A percentile compares a stretch with the other conserved stretches of the same genome.
phyloP scores from a whole-genome alignment of 768 basidiomycete genomes.

The Trametes meyenii region DNA sequence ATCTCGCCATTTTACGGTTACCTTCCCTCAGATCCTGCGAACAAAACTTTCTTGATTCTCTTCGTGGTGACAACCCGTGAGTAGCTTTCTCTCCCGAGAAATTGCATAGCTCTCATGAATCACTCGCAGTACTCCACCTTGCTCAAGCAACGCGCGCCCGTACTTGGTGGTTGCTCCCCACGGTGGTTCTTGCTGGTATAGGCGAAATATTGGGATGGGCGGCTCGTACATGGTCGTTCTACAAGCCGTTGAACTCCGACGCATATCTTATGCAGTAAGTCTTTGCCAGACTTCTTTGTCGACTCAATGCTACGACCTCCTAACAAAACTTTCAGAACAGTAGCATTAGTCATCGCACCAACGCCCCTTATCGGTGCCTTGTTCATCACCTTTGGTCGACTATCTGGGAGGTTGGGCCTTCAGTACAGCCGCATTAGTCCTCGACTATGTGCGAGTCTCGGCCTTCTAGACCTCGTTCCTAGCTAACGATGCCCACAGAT shows the following conservation, averaged over 20 bases:
- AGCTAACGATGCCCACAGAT: not conserved
- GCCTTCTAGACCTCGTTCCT: too few relatives aligned
- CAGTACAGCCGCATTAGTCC: conserved; percentile 51
- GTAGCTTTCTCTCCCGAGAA: not conserved
- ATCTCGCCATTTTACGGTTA: not conserved
- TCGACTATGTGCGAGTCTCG: conserved; percentile 28
- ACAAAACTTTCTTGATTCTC: not conserved
- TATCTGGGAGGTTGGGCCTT: conserved; percentile 47
- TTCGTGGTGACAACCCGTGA: not conserved
- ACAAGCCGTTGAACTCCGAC: conserved; percentile 27
- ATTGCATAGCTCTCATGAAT: not conserved
- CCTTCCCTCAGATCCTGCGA: not conserved
- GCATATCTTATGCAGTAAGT: conserved; percentile 46
- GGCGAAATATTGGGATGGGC: conserved; percentile 43
- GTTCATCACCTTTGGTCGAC: conserved; percentile 53
- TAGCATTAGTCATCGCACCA: not conserved
- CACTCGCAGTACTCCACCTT: conserved; percentile 28
- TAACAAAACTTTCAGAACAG: conserved; percentile 23
- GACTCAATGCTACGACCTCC: conserved; percentile 27
- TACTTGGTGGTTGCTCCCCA: conserved; percentile 40
- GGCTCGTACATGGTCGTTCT: conserved; percentile 38
- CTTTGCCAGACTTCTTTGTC: too few relatives aligned
- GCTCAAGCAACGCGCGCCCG: conserved; percentile 34
- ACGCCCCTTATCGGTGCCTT: conserved; percentile 58
- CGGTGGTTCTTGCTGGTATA: conserved; percentile 34